Evolutionary conservation across 2,329 filamentous ascomycete species (phyloP).

Genomic region (Thyridium curvatum): DNA sequence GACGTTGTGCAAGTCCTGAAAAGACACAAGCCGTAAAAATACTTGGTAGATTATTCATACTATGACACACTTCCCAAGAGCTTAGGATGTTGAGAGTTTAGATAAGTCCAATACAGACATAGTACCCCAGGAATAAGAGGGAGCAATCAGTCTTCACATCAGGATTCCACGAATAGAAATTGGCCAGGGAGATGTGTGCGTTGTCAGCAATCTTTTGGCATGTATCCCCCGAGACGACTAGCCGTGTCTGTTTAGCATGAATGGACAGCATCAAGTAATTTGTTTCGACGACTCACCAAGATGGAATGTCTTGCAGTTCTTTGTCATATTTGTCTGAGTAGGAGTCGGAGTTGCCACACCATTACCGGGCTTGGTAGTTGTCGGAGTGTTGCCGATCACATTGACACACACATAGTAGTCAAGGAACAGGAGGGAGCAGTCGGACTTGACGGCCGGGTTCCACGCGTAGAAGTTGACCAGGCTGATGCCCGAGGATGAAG

Average conservation of each 20-base stretch:
- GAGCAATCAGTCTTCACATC: constrained; percentile 7
- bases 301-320: too few species aligned
- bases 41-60: too few species aligned
- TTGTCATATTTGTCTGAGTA: too few species aligned
- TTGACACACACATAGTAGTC: constrained; percentile 13
- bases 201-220: constrained; percentile 16
- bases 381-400: constrained; percentile 22
- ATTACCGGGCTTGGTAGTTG: too few species aligned
- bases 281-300: too few species aligned
- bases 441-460: constrained; percentile 9
- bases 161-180: constrained; percentile 11
- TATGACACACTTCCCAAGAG: too few species aligned
- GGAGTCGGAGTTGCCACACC: too few species aligned
- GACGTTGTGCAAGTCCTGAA: too few species aligned
- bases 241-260: too few species aligned
- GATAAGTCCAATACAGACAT: constrained; percentile 13
- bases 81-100: too few species aligned
- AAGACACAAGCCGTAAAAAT: too few species aligned
- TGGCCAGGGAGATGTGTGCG: constrained; percentile 5
- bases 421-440: constrained; percentile 12
- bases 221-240: constrained; percentile 19
- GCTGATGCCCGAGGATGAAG: constrained; percentile 6
- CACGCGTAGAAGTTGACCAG: constrained; percentile 7
- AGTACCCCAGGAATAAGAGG: constrained; percentile 12
- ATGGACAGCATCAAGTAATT: too few species aligned